Conservation (phyloP, 73 alveolate species). For the Breviolum minutum region DNA sequence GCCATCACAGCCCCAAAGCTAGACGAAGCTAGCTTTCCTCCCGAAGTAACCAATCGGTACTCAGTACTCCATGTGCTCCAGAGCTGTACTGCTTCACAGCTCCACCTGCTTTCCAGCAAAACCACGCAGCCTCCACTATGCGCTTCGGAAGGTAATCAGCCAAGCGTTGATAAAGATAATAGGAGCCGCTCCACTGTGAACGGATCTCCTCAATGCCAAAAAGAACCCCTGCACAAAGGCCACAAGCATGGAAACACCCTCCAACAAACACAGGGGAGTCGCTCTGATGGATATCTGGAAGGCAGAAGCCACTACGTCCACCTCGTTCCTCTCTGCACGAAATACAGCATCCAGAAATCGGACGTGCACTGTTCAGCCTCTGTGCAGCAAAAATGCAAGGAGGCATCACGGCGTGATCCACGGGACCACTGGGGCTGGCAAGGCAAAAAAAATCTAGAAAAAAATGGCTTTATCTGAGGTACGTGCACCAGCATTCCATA, state of each 20-base stretch:
- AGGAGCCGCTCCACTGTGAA: background rate
- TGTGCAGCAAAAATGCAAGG: background rate
- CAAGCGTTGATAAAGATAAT: background rate
- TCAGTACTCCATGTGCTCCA: background rate
- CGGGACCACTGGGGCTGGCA: background rate
- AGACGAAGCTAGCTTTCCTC: background rate
- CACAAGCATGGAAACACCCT: background rate
- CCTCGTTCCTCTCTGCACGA: background rate
- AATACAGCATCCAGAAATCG: background rate
- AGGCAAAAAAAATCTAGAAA: too few relatives aligned
- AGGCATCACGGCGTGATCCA: background rate
- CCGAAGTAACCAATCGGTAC: background rate
- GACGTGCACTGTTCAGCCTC: background rate
- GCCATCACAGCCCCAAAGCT: background rate
- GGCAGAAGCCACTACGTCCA: background rate
- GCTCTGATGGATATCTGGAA: background rate
- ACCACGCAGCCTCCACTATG: too few relatives aligned
- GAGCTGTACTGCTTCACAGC: background rate
- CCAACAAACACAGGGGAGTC: background rate
- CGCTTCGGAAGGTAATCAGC: constrained; percentile 2
- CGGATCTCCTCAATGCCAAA: background rate
- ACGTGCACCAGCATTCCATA: too few relatives aligned
- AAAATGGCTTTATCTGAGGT: too few relatives aligned
- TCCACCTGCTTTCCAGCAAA: constrained; percentile 1
- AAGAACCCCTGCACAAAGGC: background rate